Base-by-base conservation (phyloP, 1,284 basidiomycete genomes). In the Termitomyces sp. region DNA sequence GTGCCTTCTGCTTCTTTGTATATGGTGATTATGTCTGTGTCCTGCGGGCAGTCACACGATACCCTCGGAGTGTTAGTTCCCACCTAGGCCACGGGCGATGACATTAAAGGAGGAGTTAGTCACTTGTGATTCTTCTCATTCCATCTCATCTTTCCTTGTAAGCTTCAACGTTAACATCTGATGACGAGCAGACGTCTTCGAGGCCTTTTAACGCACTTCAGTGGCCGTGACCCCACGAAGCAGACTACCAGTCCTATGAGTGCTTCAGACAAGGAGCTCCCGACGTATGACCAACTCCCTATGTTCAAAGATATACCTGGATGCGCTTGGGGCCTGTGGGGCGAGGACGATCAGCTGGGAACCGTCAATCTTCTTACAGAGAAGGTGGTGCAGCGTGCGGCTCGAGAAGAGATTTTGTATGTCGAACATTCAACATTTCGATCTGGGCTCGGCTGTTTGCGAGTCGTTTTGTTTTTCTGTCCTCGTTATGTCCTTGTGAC, bases 321-420 rank as follows among this genome's bases (percentile, higher is more conserved):
- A 7, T 87, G 84, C 59, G 87, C 87, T 1, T 90, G 88, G 88
- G 74, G 73, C 1, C 76, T 90, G 3, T 90, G 86, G 85, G 86
- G 86, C 19, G 68, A 75, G 39, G 79, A 83, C 19, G 88, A 90
- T 60, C 73, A 88, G 62, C 72, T 90, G 10, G 87, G 87, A 5
- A 89, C 86, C 1, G 71, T 89, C 50, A 89, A 89, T 66, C 58
- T 89, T 41, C 69, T 90, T 51, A 88, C 87, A 2, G 78, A 82
- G 17, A 77, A 80, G 7, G 75, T 87, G 7, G 83, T 89, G 13
- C 73, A 78, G 62, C 72, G 72, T 42, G 79, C 82, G 12, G 81
- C 84, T n/a, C 67, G 71, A 49, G 82, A 84, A 59, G 84, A 88
- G 64, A 81, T 90, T 42, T 75, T 73, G 83, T 85, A 61, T 44